phyloP scores from a whole-genome alignment of 345 rosid species.

The Rubroshorea leprosula region DNA sequence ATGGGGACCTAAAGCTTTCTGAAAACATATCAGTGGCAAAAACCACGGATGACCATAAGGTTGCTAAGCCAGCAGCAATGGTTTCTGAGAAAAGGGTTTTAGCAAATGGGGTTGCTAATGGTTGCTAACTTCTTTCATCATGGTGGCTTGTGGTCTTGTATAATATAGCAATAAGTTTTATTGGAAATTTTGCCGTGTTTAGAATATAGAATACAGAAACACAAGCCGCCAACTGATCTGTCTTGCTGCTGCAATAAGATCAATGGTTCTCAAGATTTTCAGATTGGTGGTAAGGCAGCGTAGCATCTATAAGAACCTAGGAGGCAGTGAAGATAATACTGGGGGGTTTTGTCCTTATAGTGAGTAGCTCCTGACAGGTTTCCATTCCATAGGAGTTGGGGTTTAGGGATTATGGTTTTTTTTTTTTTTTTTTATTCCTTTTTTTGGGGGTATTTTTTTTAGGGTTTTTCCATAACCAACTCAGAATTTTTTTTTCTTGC shows the following conservation, averaged over 20 bases:
- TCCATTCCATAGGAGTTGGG: slow-evolving; percentile 30
- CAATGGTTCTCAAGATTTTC: background rate
- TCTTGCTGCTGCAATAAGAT: background rate
- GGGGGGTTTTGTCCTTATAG: slow-evolving; percentile 8
- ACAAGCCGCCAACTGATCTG: background rate
- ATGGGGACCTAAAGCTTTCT: slow-evolving; percentile 23
- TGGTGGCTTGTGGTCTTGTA: slow-evolving; percentile 16
- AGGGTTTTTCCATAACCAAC: no score
- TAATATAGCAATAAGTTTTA: background rate
- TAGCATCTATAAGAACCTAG: slow-evolving; percentile 5
- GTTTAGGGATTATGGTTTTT: slow-evolving; percentile 25
- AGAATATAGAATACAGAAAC: background rate
- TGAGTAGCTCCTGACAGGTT: slow-evolving; percentile 30
- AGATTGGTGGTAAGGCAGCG: slow-evolving; percentile 11
- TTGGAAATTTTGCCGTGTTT: slow-evolving; percentile 13
- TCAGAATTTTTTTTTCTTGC: background rate
- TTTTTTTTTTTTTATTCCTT: slow-evolving; percentile 3
- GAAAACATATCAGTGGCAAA: slow-evolving; percentile 31
- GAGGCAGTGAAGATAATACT: background rate
- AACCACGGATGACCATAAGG: slow-evolving; percentile 18
- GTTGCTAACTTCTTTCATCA: slow-evolving; percentile 28
- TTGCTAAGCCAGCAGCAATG: slow-evolving; percentile 21
- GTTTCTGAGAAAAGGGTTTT: slow-evolving; percentile 19
- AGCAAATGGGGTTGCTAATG: slow-evolving; percentile 28
- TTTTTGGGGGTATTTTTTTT: background rate